A percentile compares a stretch with the other conserved stretches of the same genome.
Conservation (phyloP, 257 asterid genomes). For the Sherardia arvensis region DNA sequence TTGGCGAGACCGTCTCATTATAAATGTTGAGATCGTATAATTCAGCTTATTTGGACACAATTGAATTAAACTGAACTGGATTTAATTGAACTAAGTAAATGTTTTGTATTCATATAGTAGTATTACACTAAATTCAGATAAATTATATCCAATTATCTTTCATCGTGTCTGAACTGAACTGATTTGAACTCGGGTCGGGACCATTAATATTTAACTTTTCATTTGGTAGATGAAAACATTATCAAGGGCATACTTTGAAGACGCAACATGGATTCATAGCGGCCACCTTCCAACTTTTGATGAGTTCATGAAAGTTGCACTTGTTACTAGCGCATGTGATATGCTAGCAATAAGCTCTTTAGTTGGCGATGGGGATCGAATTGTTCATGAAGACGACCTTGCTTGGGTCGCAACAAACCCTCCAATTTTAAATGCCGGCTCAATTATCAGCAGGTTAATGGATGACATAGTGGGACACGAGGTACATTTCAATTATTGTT, state of each 20-base stretch:
- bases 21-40: too few relatives aligned
- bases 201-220: too few relatives aligned
- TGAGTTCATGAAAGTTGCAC: constrained; percentile 23
- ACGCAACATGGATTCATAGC: constrained; percentile 18
- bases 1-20: too few relatives aligned
- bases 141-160: too few relatives aligned
- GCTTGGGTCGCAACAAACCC: constrained; percentile 27
- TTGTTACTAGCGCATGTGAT: background rate
- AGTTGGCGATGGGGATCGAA: constrained; percentile 16
- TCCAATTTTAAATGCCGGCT: constrained; percentile 10
- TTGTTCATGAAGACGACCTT: constrained; percentile 8
- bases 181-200: too few relatives aligned
- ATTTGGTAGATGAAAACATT: background rate
- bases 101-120: too few relatives aligned
- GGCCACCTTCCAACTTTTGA: constrained; percentile 14
- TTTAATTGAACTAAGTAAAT: too few relatives aligned
- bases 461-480: constrained; percentile 24
- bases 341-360: constrained; percentile 10
- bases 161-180: too few relatives aligned
- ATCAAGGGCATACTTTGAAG: constrained; percentile 17
- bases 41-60: too few relatives aligned
- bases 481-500: too few relatives aligned
- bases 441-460: constrained; percentile 18
- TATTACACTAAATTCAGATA: too few relatives aligned
- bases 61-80: too few relatives aligned